These are phyloP conservation scores for Cytospora piceae DNA, from an alignment of 2,329 filamentous ascomycete genomes.

Conservation along the genomic window DNA sequence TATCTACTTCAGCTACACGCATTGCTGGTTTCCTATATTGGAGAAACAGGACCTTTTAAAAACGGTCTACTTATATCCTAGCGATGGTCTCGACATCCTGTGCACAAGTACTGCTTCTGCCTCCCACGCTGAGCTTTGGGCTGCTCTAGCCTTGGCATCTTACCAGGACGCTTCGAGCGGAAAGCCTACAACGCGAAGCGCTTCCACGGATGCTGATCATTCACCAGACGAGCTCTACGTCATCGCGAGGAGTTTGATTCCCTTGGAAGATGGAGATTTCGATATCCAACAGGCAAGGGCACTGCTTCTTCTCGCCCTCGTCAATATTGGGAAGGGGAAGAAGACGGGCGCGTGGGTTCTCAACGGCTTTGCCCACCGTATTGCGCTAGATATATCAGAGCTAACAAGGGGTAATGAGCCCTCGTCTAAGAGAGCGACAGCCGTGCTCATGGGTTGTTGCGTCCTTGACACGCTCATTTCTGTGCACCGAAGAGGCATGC, in stretches of 20 bases:
- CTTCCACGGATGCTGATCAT: conserved; percentile 33
- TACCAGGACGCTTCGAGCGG: conserved; percentile 51
- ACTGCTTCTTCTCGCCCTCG: conserved; percentile 61
- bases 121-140: conserved; percentile 63
- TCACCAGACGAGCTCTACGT: conserved; percentile 50
- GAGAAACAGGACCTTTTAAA: conserved; percentile 66
- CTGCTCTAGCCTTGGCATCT: conserved; percentile 60
- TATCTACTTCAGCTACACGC: conserved; percentile 74
- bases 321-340: conserved; percentile 64
- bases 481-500: conserved; percentile 51
- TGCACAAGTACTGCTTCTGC: conserved; percentile 36
- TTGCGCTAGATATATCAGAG: conserved; percentile 43
- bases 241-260: conserved; percentile 54
- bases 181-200: conserved; percentile 17
- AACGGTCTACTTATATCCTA: conserved; percentile 48
- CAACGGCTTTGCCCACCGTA: conserved; percentile 65
- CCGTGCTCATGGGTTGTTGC: conserved; percentile 58
- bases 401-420: conserved; percentile 24
- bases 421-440: conserved; percentile 34
- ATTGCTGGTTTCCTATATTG: conserved; percentile 76
- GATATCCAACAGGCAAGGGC: conserved; percentile 59
- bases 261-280: conserved; percentile 51
- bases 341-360: conserved; percentile 64
- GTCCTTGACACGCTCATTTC: conserved; percentile 64
- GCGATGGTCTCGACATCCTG: conserved; percentile 38